A percentile compares a stretch with the other conserved stretches of the same genome.
These are phyloP conservation scores for Rhynchospora tenuis DNA, from an alignment of 176 grass and related monocot species.

Conservation along the genomic window DNA sequence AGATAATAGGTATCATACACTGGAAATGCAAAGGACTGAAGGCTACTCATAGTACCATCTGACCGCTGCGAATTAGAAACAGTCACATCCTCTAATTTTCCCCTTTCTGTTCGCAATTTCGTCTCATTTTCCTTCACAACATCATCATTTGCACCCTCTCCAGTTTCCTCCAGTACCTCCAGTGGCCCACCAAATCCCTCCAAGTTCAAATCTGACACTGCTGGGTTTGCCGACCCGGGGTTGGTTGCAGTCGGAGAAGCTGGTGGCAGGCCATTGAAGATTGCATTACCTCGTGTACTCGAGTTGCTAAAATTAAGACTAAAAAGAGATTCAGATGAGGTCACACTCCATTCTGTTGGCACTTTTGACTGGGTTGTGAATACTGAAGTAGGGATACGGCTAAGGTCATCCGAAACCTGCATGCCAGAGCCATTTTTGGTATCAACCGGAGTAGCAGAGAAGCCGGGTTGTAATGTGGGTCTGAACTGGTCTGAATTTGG, in stretches of 20 bases:
- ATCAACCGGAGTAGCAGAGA: neutral
- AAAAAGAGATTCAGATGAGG: conserved; percentile 20
- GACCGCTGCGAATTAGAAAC: neutral
- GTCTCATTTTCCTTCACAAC: neutral
- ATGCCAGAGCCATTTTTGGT: neutral
- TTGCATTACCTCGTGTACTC: neutral
- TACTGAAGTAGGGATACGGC: conserved; percentile 12
- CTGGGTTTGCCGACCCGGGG: neutral
- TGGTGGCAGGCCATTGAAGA: neutral
- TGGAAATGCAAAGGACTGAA: conserved; percentile 23
- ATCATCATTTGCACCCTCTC: neutral
- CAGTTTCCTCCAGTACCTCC: neutral
- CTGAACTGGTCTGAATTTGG: neutral
- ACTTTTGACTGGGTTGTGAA: conserved; percentile 7
- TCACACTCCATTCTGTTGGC: neutral
- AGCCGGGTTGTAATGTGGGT: neutral
- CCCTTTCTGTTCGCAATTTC: neutral
- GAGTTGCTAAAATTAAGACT: conserved; percentile 11
- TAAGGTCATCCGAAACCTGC: neutral
- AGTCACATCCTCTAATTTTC: neutral
- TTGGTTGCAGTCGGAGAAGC: neutral
- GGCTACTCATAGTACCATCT: conserved; percentile 2
- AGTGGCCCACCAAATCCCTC: neutral
- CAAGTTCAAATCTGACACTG: neutral
- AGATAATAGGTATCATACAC: conserved; percentile 13